A percentile compares a stretch with the other conserved stretches of the same genome.
phyloP scores from a whole-genome alignment of 2,329 filamentous ascomycete species.

The Fusarium nematophilum region DNA sequence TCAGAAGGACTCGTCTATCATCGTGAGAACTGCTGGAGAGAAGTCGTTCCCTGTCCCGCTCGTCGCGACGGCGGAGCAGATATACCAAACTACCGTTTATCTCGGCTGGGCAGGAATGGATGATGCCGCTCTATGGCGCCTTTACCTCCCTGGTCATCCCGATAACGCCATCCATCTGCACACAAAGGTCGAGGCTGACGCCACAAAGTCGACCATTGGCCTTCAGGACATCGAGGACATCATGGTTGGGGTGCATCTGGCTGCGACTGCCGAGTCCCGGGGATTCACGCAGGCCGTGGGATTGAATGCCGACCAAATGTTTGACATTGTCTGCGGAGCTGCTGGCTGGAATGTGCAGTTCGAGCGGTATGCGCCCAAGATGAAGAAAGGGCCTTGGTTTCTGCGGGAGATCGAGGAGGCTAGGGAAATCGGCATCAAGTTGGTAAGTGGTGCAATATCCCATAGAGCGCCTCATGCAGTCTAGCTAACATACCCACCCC shows the following conservation, averaged over 20 bases:
- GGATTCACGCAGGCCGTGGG: constrained; percentile 1
- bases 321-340: not conserved
- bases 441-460: not conserved
- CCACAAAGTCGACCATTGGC: not conserved
- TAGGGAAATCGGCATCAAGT: not conserved
- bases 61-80: not conserved
- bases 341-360: not conserved
- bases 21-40: not conserved
- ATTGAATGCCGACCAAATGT: not conserved
- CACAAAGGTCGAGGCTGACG: not conserved
- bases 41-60: not conserved
- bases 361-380: not conserved
- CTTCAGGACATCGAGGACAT: not conserved
- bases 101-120: not conserved
- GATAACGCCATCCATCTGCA: not conserved
- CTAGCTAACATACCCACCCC: no score
- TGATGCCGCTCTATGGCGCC: constrained; percentile 1
- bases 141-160: not conserved
- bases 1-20: constrained; percentile 5
- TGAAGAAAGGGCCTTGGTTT: constrained; percentile 1
- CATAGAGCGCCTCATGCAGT: not conserved
- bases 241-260: not conserved
- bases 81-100: not conserved
- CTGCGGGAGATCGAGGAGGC: not conserved
- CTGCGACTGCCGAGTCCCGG: not conserved